Evolutionary conservation across 2,329 filamentous ascomycete genomes (phyloP).

Genomic region (Monilinia vaccinii-corymbosi): DNA sequence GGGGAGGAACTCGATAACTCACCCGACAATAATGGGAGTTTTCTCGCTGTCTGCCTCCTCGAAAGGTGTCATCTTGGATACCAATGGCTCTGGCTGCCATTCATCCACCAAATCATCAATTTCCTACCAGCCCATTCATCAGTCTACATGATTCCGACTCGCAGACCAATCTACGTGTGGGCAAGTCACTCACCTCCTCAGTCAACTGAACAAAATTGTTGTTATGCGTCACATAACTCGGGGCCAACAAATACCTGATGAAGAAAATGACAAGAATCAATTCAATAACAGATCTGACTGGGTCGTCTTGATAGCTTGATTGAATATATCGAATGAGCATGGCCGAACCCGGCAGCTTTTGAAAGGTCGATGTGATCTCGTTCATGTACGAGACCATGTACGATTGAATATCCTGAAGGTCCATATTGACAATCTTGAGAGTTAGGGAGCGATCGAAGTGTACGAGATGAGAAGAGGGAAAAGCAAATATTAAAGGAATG

Average conservation of each 20-base stretch:
- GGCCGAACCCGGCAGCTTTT: constrained; percentile 85
- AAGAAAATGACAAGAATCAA: constrained; percentile 92
- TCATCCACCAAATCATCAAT: constrained; percentile 96
- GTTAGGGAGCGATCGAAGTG: not conserved
- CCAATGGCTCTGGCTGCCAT: constrained; percentile 90
- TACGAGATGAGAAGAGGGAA: not conserved
- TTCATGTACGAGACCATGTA: constrained; percentile 44
- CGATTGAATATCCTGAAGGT: constrained; percentile 51
- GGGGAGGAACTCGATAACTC: constrained; percentile 25
- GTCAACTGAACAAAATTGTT: constrained; percentile 82
- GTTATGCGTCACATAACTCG: constrained; percentile 85
- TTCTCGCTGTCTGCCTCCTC: constrained; percentile 80
- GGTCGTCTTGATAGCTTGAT: constrained; percentile 96
- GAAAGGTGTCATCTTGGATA: constrained; percentile 60
- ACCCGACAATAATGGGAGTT: constrained; percentile 83
- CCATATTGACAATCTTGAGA: constrained; percentile 38
- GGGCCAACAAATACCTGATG: constrained; percentile 82
- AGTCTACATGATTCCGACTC: not conserved
- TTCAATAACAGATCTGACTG: constrained; percentile 86
- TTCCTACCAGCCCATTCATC: constrained; percentile 43
- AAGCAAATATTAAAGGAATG: not conserved
- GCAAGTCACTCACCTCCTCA: constrained; percentile 52
- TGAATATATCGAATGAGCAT: constrained; percentile 93
- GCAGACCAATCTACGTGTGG: not conserved
- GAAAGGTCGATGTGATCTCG: constrained; percentile 57